phyloP scores from a whole-genome alignment of 345 rosid genomes.

The Syzygium aqueum region DNA sequence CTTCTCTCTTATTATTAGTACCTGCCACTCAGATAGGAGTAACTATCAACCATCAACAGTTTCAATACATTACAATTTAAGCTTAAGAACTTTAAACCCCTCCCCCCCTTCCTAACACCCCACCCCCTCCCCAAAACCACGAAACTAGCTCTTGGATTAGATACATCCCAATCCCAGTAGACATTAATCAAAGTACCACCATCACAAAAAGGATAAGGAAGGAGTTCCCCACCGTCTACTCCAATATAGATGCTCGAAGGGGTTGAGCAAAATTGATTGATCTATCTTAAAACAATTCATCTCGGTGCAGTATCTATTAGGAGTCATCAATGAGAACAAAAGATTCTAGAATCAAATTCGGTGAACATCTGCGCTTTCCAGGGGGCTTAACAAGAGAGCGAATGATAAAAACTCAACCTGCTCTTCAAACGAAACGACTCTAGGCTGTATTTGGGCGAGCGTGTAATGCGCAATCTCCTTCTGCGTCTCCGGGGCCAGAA shows the following conservation, averaged over 20 bases:
- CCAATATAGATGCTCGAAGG: background rate
- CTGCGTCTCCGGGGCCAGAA: constrained; percentile 66
- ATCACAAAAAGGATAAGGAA: background rate
- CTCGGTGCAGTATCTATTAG: background rate
- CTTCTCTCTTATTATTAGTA: constrained; percentile 83
- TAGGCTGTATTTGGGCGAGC: constrained; percentile 91
- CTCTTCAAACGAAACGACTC: constrained; percentile 97
- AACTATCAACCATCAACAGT: background rate
- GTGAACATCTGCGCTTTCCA: background rate
- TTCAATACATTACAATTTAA: background rate
- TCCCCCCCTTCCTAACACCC: too few species aligned
- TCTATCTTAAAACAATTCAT: background rate
- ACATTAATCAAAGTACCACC: background rate
- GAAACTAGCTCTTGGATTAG: too few species aligned
- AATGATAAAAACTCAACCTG: constrained; percentile 44
- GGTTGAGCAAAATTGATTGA: background rate
- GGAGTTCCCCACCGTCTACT: background rate
- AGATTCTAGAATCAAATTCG: background rate
- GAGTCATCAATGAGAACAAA: background rate
- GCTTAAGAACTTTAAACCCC: background rate
- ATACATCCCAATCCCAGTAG: too few species aligned
- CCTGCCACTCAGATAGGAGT: constrained; percentile 23
- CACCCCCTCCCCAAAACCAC: too few species aligned
- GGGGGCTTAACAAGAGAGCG: background rate
- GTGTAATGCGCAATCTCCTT: constrained; percentile 88